A percentile compares a stretch with the other conserved stretches of the same genome.
phyloP scores from a whole-genome alignment of 2,329 filamentous ascomycete species.

The Botrytis paeoniae region DNA sequence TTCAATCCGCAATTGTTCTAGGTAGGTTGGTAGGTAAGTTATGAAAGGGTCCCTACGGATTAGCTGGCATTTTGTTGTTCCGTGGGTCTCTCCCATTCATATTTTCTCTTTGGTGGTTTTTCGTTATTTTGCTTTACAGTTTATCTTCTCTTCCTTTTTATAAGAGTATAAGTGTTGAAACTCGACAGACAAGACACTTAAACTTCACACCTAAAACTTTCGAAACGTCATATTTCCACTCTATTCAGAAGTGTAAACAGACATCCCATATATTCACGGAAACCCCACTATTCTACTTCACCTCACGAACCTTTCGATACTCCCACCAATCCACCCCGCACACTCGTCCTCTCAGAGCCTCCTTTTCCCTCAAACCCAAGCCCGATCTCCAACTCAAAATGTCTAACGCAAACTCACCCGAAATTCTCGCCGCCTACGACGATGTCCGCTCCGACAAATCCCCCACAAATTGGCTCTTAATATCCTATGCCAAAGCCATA shows the following conservation, averaged over 20 bases:
- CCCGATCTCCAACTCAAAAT: conserved; percentile 38
- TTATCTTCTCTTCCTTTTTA: neutral
- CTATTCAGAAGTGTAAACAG: neutral
- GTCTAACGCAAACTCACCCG: conserved; percentile 56
- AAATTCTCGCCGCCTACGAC: conserved; percentile 63
- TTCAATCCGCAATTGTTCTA: conserved; percentile 19
- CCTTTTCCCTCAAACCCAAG: neutral
- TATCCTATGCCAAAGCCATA: conserved; percentile 55
- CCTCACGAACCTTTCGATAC: neutral
- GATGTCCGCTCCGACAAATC: conserved; percentile 66
- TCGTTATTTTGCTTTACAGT: no score
- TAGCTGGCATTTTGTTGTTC: conserved; percentile 19
- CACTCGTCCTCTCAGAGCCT: neutral
- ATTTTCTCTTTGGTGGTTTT: neutral
- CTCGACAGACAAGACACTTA: neutral
- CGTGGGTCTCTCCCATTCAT: conserved; percentile 11
- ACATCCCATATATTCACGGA: neutral
- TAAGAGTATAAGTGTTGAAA: neutral
- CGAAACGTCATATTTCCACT: neutral
- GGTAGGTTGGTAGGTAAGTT: conserved; percentile 5
- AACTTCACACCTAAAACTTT: neutral
- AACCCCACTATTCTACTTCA: conserved; percentile 1
- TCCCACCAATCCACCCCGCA: conserved; percentile 1
- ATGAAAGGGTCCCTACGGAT: conserved; percentile 1
- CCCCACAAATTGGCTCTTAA: conserved; percentile 62